Evolutionary conservation across 306 rosid genomes (phyloP).

Genomic region (Spatholobus suberectus): DNA sequence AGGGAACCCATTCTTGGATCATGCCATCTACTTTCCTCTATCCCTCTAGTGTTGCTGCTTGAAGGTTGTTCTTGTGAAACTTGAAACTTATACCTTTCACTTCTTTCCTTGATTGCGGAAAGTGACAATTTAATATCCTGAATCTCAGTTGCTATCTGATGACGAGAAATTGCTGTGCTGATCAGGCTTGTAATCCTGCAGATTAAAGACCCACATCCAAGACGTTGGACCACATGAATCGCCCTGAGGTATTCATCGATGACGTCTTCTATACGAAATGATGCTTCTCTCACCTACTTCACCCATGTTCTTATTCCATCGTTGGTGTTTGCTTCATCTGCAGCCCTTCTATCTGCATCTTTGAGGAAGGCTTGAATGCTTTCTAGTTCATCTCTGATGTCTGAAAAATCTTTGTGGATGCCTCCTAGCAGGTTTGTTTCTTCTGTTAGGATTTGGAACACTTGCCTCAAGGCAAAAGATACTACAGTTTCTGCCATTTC

Average conservation of each 20-base stretch:
- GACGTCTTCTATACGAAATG: constrained; percentile 27
- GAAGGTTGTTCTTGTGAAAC: no score
- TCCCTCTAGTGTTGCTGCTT: background rate
- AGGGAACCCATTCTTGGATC: background rate
- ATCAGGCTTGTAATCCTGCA: background rate
- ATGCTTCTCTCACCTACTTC: constrained; percentile 32
- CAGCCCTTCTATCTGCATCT: constrained; percentile 37
- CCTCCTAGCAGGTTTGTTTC: background rate
- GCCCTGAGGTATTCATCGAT: background rate
- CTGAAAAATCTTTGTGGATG: background rate
- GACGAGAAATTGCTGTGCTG: background rate
- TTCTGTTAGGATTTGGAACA: background rate
- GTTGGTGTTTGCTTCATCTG: constrained; percentile 12
- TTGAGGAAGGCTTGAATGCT: constrained; percentile 33
- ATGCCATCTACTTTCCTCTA: background rate
- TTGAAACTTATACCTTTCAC: background rate
- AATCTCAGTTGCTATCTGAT: constrained; percentile 3
- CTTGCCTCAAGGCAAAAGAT: background rate
- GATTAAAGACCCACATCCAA: background rate
- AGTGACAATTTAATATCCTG: background rate
- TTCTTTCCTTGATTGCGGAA: constrained; percentile 1
- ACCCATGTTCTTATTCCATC: constrained; percentile 32
- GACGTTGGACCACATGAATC: background rate
- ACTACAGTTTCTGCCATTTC: constrained; percentile 40
- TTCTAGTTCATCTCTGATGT: constrained; percentile 37